Base-by-base conservation (phyloP, 2,329 filamentous ascomycete species). In the Verticillium zaregamsianum region DNA sequence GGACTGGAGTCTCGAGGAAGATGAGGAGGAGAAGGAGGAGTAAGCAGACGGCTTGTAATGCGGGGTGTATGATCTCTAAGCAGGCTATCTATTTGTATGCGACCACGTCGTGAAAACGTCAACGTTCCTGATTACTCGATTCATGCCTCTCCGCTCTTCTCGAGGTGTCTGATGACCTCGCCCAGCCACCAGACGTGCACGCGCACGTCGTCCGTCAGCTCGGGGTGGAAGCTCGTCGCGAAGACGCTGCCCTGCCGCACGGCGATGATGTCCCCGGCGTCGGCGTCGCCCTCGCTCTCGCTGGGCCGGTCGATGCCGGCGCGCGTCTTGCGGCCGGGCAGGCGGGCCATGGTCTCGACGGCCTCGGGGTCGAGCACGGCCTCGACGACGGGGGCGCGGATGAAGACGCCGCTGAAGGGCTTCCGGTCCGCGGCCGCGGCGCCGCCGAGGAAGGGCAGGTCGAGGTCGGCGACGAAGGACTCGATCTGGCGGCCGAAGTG, bases 171-270 rank as follows among this genome's bases (percentile, higher is more conserved):
- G 17, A 31, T n/a, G 12, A 59, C 90, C 75, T 94, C 86, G 68
- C 83, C 79, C 72, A 99, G 71, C 95, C 95, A 99, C 95, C 95
- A 98, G 5, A 86, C 82, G 75, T 99, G 95, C 70, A 98, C 96
- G 61, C 95, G 85, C 61, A 88, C 80, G 77, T 99, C 95, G 8
- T 87, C 85, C 0, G 94, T 98, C 74, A 99, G 75, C 75, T 99
- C 95, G 0, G 95, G 95, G 70, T 98, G 95, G 72, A 98, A 99
- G 70, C 93, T 97, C 3, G 91, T 97, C 4, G 93, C 95, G 69
- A 98, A 90, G 0, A 97, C 90, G 74, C 97, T 97, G 0, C 90
- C 92, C 77, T 98, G 93, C 66, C 86, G 84, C 37, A 98, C 92
- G 0, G 94, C 94, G 58, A 98, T 88, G 59, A 98, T 94, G 68